Evolutionary conservation across 106 monocot species (phyloP), one percentile per base, ranked within the genome.

Genomic region (Vanilla planifolia): DNA sequence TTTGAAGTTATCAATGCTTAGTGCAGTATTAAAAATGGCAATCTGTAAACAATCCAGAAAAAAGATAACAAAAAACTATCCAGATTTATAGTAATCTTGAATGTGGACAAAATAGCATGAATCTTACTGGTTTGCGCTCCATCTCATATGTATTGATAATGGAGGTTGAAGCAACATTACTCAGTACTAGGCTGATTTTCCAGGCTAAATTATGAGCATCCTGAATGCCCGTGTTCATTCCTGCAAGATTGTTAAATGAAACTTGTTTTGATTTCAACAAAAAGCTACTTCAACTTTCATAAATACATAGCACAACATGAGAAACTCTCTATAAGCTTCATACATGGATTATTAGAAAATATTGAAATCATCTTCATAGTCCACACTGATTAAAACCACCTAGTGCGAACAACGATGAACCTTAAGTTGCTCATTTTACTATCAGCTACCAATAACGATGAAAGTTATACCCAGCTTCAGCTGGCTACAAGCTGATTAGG

Each of bases 201-300:
- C 94, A 95, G 14, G 94, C 94, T 63, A 95, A 60, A 72, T 95
- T 95, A 71, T 95, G 94, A 43, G 75, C 90, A 85, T 98, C 96
- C 61, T 98, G 96, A 68, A 98, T 82, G 35, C 96, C 96, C 30
- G 90, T 98, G 64, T 98, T 98, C 96, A 98, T 98, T 63, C 96
- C 96, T 98, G 64, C 25, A 75, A 45, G 19, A 46, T 42, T 10
- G 45, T 24, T 6, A 37, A 34, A 21, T 11, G n/a, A 32, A 13
- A 57, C 28, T 57, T 33, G 3, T 21, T 57, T 57, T 19, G 35
- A 57, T 34, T n/a, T n/a, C 20, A 21, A 16, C 3, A 57, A 22
- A 53, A 30, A 32, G 32, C 1, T 15, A 3, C 13, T 53, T 29
- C n/a, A 53, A 17, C 53, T 5, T 16, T 40, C 40, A 40, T 7